Conservation (phyloP, 345 rosid genomes). For the Iberis pinnata region DNA sequence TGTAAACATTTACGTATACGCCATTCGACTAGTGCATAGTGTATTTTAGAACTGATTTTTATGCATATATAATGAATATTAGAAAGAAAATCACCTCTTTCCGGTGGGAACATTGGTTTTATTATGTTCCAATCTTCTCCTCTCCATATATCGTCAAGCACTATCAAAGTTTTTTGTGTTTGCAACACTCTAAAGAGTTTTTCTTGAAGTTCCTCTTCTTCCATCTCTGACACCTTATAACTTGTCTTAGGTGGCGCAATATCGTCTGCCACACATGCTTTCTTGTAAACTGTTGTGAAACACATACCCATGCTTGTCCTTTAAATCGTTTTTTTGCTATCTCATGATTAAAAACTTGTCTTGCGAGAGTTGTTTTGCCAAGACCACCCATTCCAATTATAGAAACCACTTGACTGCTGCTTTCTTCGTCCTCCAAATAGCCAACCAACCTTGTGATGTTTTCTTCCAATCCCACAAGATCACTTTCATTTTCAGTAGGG, state of each 20-base stretch:
- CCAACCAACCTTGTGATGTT: slow-evolving; percentile 19
- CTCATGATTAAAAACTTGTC: slow-evolving; percentile 21
- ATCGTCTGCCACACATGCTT: slow-evolving; percentile 31
- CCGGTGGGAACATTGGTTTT: slow-evolving; percentile 23
- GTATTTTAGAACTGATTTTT: too few species aligned
- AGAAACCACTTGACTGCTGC: slow-evolving; percentile 21
- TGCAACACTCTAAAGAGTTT: slow-evolving; percentile 13
- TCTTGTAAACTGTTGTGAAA: slow-evolving; percentile 30
- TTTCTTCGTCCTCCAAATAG: slow-evolving; percentile 9
- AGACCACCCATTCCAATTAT: slow-evolving; percentile 50
- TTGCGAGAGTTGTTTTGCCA: slow-evolving; percentile 46
- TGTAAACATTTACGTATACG: too few species aligned
- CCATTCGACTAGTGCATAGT: too few species aligned
- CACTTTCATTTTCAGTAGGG: slow-evolving; percentile 20
- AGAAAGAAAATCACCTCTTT: neutral
- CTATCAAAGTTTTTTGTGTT: slow-evolving; percentile 29
- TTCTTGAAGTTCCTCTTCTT: slow-evolving; percentile 26
- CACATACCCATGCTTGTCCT: slow-evolving; percentile 31
- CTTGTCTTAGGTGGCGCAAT: slow-evolving; percentile 3
- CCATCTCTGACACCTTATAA: slow-evolving; percentile 13
- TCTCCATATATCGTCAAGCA: slow-evolving; percentile 41
- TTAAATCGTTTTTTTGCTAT: slow-evolving; percentile 18
- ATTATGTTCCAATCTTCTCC: slow-evolving; percentile 31
- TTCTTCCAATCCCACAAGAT: slow-evolving; percentile 34
- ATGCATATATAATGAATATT: too few species aligned